Conservation (phyloP, 345 rosid species). For the Aurinia saxatilis region DNA sequence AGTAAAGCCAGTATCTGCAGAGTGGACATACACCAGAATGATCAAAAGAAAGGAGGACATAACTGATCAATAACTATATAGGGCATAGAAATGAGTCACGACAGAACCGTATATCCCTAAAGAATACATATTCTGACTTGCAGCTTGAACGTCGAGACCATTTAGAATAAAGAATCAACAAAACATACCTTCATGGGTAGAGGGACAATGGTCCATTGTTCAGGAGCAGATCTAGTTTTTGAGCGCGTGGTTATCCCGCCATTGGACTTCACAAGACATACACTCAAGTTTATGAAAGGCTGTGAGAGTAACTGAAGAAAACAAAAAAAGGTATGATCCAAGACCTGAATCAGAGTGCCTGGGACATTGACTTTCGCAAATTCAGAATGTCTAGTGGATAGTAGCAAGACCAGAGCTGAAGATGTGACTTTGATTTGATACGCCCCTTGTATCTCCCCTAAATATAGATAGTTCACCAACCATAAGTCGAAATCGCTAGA, state of each 20-base stretch:
- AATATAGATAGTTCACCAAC: slow-evolving; percentile 4
- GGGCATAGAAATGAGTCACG: background rate
- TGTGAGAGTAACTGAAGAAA: background rate
- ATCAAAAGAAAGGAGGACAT: slow-evolving; percentile 1
- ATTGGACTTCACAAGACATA: slow-evolving; percentile 35
- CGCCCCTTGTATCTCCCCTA: slow-evolving; percentile 86
- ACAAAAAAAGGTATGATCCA: background rate
- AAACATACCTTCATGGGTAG: slow-evolving; percentile 69
- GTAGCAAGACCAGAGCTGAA: slow-evolving; percentile 68
- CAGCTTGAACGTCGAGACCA: background rate
- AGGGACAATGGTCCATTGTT: slow-evolving; percentile 69
- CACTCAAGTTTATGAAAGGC: slow-evolving; percentile 10
- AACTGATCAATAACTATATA: background rate
- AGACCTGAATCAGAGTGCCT: slow-evolving; percentile 66
- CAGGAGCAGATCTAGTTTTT: slow-evolving; percentile 79
- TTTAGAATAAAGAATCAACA: slow-evolving; percentile 1
- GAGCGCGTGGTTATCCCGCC: slow-evolving; percentile 88
- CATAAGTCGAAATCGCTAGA: slow-evolving; percentile 10
- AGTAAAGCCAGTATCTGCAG: slow-evolving; percentile 69
- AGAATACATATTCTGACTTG: background rate
- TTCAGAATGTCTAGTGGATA: slow-evolving; percentile 70
- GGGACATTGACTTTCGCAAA: slow-evolving; percentile 67
- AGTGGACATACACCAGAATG: slow-evolving; percentile 2
- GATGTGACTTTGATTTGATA: slow-evolving; percentile 87
- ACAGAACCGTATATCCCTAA: slow-evolving; percentile 1